Conservation (phyloP, 1,284 basidiomycete genomes). For the Sphagnurus paluster region DNA sequence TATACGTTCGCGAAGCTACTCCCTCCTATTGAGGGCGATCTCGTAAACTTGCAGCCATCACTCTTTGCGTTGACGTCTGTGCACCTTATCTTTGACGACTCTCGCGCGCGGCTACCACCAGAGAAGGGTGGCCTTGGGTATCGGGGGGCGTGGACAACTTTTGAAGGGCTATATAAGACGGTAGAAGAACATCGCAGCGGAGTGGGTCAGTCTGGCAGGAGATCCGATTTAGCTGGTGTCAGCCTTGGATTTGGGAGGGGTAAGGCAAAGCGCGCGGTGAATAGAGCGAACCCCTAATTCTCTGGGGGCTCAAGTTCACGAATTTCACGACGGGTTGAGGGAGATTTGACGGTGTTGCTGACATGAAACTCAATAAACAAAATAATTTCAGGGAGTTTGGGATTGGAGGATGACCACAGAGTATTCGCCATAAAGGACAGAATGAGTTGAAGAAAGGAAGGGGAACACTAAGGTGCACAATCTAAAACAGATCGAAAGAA, state of each 20-base stretch:
- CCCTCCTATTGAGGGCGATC: constrained; percentile 51
- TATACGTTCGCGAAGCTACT: constrained; percentile 36
- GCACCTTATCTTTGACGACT: constrained; percentile 72
- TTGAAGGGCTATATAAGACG: constrained; percentile 53
- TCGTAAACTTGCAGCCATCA: constrained; percentile 68
- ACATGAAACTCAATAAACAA: too few species aligned
- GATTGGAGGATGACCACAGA: too few species aligned
- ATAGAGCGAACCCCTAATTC: too few species aligned
- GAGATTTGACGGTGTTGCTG: too few species aligned
- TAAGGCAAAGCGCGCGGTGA: constrained; percentile 37
- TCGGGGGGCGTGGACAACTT: constrained; percentile 54
- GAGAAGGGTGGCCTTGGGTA: constrained; percentile 69
- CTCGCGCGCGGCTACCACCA: constrained; percentile 57
- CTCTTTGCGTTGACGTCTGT: constrained; percentile 61
- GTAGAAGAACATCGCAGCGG: constrained; percentile 49
- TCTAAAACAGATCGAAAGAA: too few species aligned
- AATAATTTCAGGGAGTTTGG: too few species aligned
- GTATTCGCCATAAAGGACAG: too few species aligned
- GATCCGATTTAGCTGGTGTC: constrained; percentile 35
- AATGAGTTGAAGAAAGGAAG: too few species aligned
- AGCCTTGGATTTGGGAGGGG: constrained; percentile 37
- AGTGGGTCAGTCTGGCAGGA: constrained; percentile 24
- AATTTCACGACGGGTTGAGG: too few species aligned
- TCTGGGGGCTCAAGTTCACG: too few species aligned
- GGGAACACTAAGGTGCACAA: too few species aligned